Evolutionary conservation across 371 early-diverging fungal genomes (phyloP).

Genomic region (Polyrhizophydium stewartii): DNA sequence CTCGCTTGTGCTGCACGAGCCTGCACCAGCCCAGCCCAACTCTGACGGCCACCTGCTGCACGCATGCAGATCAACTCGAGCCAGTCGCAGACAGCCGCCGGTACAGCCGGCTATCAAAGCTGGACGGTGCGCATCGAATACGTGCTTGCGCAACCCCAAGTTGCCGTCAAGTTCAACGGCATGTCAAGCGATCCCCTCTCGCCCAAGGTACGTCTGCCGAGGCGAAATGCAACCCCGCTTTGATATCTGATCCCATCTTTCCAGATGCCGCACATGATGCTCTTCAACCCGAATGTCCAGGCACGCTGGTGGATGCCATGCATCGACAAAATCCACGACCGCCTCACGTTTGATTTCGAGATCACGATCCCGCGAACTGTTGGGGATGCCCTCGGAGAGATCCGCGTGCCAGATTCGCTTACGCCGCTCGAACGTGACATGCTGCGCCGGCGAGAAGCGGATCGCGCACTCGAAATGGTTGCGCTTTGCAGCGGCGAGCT

Average conservation of each 20-base stretch:
- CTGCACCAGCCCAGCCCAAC: no score
- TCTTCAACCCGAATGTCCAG: constrained; percentile 53
- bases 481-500: constrained; percentile 77
- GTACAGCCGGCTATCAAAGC: constrained; percentile 29
- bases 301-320: constrained; percentile 88
- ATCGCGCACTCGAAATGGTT: constrained; percentile 52
- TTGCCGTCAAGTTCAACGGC: constrained; percentile 36
- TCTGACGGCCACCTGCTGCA: no score
- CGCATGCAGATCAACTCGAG: no score
- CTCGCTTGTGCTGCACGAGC: no score
- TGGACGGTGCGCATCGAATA: not conserved
- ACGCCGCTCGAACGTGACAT: constrained; percentile 37
- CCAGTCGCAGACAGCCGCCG: constrained; percentile 53
- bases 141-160: not conserved
- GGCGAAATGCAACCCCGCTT: no score
- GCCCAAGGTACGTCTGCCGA: constrained; percentile 27
- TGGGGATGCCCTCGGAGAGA: constrained; percentile 10
- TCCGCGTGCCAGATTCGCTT: constrained; percentile 13
- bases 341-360: constrained; percentile 85
- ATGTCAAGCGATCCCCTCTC: not conserved
- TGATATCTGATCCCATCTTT: not conserved
- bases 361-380: constrained; percentile 30
- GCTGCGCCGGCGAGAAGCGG: constrained; percentile 27
- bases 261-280: constrained; percentile 63
- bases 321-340: constrained; percentile 66